Base-by-base conservation (phyloP, 2,329 filamentous ascomycete species). In the Pseudocercospora ulei region DNA sequence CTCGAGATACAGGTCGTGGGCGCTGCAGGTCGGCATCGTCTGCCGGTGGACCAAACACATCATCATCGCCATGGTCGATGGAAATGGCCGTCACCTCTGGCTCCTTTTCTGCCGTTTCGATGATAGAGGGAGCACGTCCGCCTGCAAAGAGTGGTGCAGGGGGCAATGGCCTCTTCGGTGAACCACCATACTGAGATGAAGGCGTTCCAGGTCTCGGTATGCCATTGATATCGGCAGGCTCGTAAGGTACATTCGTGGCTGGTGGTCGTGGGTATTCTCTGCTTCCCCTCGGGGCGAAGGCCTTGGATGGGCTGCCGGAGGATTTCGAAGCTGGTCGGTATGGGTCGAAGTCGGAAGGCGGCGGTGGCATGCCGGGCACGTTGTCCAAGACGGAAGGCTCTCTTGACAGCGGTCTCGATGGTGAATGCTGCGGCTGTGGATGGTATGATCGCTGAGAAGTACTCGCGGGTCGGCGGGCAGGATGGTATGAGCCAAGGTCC, bases 191-290 rank as follows among this genome's bases (percentile, higher is more conserved):
- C 58, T 78, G 73, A 2, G 85, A 88, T 0, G 86, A 86, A 1
- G 88, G 86, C 0, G 88, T 95, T 3, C 88, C 88, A 1, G 90
- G 88, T 42, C 90, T 70, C 4, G 90, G 87, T 46, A 76, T 87
- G 33, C 90, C 90, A 55, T 96, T 88, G 43, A 96, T 64, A 52
- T 95, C 87, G 13, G 79, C 72, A 0, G 86, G 84, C 61, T 96
- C 90, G 61, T 90, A 96, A 3, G 77, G 71, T 14, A 80, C 67
- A 49, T 70, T 77, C 1, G 78, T 75, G 1, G 82, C 75, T 2
- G 84, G 79, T 5, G 82, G 81, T 35, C 82, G 73, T 17, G 72
- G 62, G 62, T 82, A 84, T 44, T 87, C 82, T 19, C 66, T 65
- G 2, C 68, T 68, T 13, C 58, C 65, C 49, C 65, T 61, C 16